Evolutionary conservation across 164 flowering plant genomes (phyloP).

Genomic region (Vitis rotundifolia): DNA sequence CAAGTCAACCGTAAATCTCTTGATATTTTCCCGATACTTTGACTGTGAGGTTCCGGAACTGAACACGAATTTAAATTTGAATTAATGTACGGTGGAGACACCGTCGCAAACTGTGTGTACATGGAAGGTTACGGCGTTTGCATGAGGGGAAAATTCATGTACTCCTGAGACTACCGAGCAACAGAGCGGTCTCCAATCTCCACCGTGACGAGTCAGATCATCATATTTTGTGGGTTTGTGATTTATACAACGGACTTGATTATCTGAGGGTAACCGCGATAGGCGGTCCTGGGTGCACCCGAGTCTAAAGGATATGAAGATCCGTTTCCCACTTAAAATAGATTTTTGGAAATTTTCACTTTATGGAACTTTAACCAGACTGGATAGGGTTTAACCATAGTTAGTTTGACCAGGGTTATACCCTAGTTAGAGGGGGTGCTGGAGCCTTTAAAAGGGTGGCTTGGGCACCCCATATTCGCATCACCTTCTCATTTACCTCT

Average conservation of each 20-base stretch:
- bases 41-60: slow-evolving; percentile 4
- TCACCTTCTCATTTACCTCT: slow-evolving; percentile 1
- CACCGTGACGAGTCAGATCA: too few relatives aligned
- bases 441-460: slow-evolving; percentile 21
- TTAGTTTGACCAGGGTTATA: slow-evolving; percentile 5
- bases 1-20: too few relatives aligned
- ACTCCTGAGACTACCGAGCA: neutral
- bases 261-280: too few relatives aligned
- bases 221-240: too few relatives aligned
- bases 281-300: neutral
- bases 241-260: too few relatives aligned
- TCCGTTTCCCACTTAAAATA: neutral
- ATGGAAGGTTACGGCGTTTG: slow-evolving; percentile 4
- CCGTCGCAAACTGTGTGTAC: neutral
- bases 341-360: slow-evolving; percentile 12
- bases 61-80: slow-evolving; percentile 10
- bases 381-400: slow-evolving; percentile 32
- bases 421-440: slow-evolving; percentile 13
- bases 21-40: neutral
- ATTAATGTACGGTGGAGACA: slow-evolving; percentile 2
- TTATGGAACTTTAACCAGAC: neutral
- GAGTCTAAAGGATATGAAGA: neutral
- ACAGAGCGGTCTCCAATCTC: too few relatives aligned
- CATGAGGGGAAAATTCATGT: neutral
- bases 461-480: slow-evolving; percentile 7